Percentiles rank a stretch among this genome's conserved stretches.
Evolutionary conservation across 805 yeast genomes (phyloP).

Genomic region (Starmerella cellae): DNA sequence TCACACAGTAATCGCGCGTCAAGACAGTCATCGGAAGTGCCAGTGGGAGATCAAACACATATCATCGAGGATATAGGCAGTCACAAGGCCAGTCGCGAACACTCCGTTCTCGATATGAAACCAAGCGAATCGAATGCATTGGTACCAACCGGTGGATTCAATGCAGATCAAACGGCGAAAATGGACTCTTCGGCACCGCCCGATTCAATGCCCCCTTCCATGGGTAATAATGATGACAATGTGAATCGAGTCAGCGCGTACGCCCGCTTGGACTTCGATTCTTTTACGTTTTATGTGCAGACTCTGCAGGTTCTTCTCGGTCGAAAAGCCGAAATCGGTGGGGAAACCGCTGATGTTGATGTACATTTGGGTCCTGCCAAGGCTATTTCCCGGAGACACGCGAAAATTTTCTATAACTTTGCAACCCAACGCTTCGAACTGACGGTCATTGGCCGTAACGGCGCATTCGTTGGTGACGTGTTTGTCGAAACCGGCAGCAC

Average conservation of each 20-base stretch:
- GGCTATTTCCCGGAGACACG: conserved; percentile 88
- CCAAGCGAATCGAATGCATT: neutral
- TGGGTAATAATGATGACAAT: conserved; percentile 11
- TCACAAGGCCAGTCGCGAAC: neutral
- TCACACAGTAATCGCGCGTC: neutral
- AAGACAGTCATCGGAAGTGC: neutral
- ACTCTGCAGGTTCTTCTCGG: conserved; percentile 89
- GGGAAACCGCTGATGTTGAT: conserved; percentile 45
- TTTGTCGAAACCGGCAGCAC: conserved; percentile 88
- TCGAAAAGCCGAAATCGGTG: conserved; percentile 64
- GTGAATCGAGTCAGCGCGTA: conserved; percentile 31
- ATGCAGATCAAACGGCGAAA: neutral
- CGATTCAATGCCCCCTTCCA: conserved; percentile 6
- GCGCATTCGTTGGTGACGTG: conserved; percentile 86
- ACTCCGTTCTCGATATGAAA: neutral
- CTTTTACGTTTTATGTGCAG: conserved; percentile 89
- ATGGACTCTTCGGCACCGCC: neutral
- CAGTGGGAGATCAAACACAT: neutral
- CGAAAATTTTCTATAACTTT: conserved; percentile 89
- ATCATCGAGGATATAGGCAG: neutral
- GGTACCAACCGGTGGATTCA: neutral
- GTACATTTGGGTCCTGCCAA: conserved; percentile 86
- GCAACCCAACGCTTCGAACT: conserved; percentile 91
- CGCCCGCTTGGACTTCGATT: conserved; percentile 65
- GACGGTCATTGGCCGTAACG: conserved; percentile 84